Evolutionary conservation across 352 stramenopile species (phyloP), one percentile per base, ranked within the genome.

Genomic region (Globisporangium abappressorium): DNA sequence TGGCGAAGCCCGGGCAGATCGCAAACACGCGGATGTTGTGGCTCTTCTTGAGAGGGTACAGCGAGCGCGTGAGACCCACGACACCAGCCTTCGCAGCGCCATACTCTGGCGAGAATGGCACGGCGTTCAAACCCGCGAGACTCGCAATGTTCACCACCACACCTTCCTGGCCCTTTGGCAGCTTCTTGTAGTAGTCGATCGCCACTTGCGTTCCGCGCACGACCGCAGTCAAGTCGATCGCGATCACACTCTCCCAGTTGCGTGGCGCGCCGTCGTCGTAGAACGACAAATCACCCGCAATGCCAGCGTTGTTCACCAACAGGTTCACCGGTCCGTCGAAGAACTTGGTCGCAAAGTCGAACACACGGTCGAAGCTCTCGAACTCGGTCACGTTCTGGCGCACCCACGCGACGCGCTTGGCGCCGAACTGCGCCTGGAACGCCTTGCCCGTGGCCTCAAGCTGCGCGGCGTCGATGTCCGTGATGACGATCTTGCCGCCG

Each of bases 231-330:
- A 93, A 71, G 69, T 93, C 86, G 41, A 95, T 93, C 28, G 79
- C 72, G 36, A 93, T 71, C 28, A 93, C 82, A 15, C 65, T 66
- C 64, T 91, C 82, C 85, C 87, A 95, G 30, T 61, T 62, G 33
- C 65, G 69, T 24, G 76, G 64, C 22, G 74, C 61, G 38, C 77
- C 72, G 2, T 81, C 69, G 30, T 84, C 66, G 66, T 79, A 87
- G 64, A 83, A 91, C 18, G 70, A 71, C 64, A 82, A 68, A 55
- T 90, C 70, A 4, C 80, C 79, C 5, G 74, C 80, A 26, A 94
- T 92, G 15, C 87, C 87, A 0, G 87, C 87, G 66, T 94, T 94
- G 74, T 94, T 94, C 2, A 89, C 85, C 36, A 94, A 74, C 57
- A 93, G 53, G 70, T 94, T 94, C 9, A 92, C 75, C 0, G 79